Evolutionary conservation across 2,329 filamentous ascomycete genomes (phyloP).

Genomic region (Berkeleyomyces basicola): DNA sequence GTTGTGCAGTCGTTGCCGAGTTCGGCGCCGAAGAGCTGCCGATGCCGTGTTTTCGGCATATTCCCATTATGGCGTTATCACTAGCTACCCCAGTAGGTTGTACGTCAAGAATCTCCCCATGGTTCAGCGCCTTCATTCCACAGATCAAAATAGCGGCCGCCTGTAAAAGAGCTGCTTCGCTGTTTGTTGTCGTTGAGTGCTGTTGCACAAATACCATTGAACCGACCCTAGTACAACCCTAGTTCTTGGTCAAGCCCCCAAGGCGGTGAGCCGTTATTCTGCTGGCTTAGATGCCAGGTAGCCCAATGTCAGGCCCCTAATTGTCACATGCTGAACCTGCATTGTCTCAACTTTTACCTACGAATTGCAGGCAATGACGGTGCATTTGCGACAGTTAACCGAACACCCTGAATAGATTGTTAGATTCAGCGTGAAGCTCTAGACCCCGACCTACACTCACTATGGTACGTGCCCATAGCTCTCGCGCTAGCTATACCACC

Average conservation of each 20-base stretch:
- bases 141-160: too few relatives aligned
- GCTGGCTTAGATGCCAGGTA: constrained; percentile 7
- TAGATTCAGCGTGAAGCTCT: background rate
- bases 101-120: too few relatives aligned
- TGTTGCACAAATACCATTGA: background rate
- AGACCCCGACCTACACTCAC: background rate
- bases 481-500: background rate
- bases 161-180: background rate
- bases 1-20: constrained; percentile 7
- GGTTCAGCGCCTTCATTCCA: too few relatives aligned
- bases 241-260: background rate
- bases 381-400: background rate
- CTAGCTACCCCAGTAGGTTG: too few relatives aligned
- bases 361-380: background rate
- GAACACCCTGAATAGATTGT: background rate
- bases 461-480: background rate
- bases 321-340: background rate
- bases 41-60: constrained; percentile 4
- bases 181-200: background rate
- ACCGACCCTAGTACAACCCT: background rate
- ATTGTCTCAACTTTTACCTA: background rate
- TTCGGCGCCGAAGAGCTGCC: constrained; percentile 4
- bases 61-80: too few relatives aligned
- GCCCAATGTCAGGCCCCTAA: background rate
- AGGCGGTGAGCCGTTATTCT: constrained; percentile 11